A percentile compares a stretch with the other conserved stretches of the same genome.
These are phyloP conservation scores for Straminergon stramineum DNA, from an alignment of 225 moss, liverwort and hornwort species.

Conservation along the genomic window DNA sequence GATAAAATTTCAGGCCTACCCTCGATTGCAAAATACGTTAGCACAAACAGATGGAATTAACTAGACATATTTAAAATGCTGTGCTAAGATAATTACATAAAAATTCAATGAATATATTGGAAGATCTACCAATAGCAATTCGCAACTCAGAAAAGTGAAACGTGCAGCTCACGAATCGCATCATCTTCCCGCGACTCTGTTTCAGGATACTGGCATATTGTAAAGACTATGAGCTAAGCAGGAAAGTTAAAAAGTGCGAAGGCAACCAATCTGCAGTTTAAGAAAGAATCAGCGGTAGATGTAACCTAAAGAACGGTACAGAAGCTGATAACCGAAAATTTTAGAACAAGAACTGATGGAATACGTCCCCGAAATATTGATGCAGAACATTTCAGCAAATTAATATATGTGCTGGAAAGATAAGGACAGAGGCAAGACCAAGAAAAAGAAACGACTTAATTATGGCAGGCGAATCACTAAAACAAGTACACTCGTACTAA, in stretches of 20 bases:
- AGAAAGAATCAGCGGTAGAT: neutral
- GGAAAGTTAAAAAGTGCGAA: neutral
- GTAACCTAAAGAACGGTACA: neutral
- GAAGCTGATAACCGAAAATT: neutral
- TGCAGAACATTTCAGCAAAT: neutral
- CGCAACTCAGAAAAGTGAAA: neutral
- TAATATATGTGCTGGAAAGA: neutral
- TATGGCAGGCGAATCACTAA: neutral
- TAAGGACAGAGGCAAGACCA: neutral
- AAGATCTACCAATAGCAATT: neutral
- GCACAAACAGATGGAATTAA: neutral
- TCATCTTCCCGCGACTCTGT: neutral
- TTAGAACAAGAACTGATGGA: neutral
- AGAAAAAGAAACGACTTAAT: conserved; percentile 1
- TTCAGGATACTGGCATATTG: neutral
- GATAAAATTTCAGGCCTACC: neutral
- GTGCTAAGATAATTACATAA: neutral
- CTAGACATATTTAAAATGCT: neutral
- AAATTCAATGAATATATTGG: neutral
- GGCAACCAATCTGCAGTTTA: neutral
- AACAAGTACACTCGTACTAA: neutral
- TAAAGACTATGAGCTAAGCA: neutral
- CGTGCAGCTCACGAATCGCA: neutral
- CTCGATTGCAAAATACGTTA: neutral
- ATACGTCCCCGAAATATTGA: neutral